phyloP scores from a whole-genome alignment of 805 yeast genomes.

The Blastobotrys parvus region DNA sequence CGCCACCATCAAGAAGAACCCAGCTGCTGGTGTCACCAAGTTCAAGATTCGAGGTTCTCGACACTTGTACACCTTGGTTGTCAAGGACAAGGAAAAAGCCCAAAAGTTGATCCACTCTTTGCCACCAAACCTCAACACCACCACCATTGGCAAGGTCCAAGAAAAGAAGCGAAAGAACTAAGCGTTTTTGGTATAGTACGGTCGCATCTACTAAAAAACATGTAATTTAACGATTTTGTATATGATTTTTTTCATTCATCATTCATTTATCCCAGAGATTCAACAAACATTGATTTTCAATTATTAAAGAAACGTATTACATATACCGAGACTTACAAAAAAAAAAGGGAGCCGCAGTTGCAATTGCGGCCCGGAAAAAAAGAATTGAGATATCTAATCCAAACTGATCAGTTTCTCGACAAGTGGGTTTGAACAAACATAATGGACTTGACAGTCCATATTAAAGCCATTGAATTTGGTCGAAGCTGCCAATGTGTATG shows the following conservation, averaged over 20 bases:
- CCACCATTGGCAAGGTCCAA: constrained; percentile 21
- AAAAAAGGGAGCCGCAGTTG: not conserved
- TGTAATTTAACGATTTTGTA: not conserved
- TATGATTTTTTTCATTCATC: not conserved
- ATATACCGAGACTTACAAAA: not conserved
- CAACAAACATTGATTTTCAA: too few relatives aligned
- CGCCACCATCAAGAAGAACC: constrained; percentile 92
- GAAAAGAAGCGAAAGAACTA: constrained; percentile 18
- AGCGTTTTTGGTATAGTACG: not conserved
- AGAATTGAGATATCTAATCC: not conserved
- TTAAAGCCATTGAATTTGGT: constrained; percentile 87
- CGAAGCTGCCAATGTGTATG: constrained; percentile 89
- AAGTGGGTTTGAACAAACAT: constrained; percentile 43
- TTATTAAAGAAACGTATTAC: too few relatives aligned
- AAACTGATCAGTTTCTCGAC: not conserved
- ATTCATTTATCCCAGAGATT: too few relatives aligned
- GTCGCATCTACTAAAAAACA: not conserved
- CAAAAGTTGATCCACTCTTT: constrained; percentile 95
- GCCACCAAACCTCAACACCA: constrained; percentile 55
- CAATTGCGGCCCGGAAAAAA: not conserved
- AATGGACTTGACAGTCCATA: constrained; percentile 46
- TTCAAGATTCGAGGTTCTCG: constrained; percentile 98
- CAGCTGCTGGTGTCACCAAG: constrained; percentile 88
- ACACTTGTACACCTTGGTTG: constrained; percentile 89
- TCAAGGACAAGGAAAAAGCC: constrained; percentile 94